Conservation (phyloP, 1,139 yeast species). For the Hemisphaericaspora xylanilytica region DNA sequence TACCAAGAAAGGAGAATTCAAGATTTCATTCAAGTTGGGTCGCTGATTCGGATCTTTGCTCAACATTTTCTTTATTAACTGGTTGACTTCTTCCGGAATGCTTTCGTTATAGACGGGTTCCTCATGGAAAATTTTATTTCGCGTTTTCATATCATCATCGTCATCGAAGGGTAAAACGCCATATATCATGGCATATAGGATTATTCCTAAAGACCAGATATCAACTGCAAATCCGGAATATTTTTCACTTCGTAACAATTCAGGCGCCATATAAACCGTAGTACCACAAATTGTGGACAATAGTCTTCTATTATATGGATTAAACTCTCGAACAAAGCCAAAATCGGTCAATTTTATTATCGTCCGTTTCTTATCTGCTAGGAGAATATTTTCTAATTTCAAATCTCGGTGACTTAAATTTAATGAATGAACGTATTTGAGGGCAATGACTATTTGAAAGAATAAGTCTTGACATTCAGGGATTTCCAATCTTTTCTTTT, state of each 20-base stretch:
- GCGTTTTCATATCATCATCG: slow-evolving; percentile 68
- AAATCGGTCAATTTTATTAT: slow-evolving; percentile 80
- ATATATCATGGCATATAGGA: slow-evolving; percentile 81
- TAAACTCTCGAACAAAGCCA: slow-evolving; percentile 85
- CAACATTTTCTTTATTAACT: slow-evolving; percentile 53
- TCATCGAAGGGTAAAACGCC: slow-evolving; percentile 93
- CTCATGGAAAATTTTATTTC: slow-evolving; percentile 56
- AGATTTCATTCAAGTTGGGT: slow-evolving; percentile 58
- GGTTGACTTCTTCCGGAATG: slow-evolving; percentile 48
- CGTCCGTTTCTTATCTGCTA: slow-evolving; percentile 61
- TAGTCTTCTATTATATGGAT: slow-evolving; percentile 49
- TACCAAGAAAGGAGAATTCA: slow-evolving; percentile 61
- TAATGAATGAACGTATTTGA: slow-evolving; percentile 77
- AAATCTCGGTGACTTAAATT: slow-evolving; percentile 89
- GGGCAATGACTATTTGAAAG: slow-evolving; percentile 78
- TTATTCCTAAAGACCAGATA: slow-evolving; percentile 91
- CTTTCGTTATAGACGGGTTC: slow-evolving; percentile 57
- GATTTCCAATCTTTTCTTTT: slow-evolving; percentile 50
- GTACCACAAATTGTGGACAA: slow-evolving; percentile 92
- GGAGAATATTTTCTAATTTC: slow-evolving; percentile 78
- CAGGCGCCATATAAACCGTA: slow-evolving; percentile 96
- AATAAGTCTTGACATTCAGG: slow-evolving; percentile 61
- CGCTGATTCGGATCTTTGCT: slow-evolving; percentile 65
- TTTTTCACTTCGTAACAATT: slow-evolving; percentile 61
- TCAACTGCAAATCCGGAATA: slow-evolving; percentile 85